A percentile compares a stretch with the other conserved stretches of the same genome.
phyloP scores from a whole-genome alignment of 1,284 basidiomycete species.

The Inonotus hispidus region DNA sequence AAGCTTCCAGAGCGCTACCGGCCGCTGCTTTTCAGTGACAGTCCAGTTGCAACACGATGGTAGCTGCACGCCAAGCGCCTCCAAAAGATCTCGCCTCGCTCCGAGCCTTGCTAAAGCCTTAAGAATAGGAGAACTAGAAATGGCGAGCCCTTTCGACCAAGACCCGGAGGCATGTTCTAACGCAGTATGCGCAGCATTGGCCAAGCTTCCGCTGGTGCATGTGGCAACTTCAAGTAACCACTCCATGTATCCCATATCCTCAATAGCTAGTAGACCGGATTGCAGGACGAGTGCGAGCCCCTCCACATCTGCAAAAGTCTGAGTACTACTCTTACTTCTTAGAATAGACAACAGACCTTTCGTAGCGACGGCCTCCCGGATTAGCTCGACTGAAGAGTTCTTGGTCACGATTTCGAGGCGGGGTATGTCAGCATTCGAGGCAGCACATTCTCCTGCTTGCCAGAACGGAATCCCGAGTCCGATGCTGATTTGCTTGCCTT shows the following conservation, averaged over 20 bases:
- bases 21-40: neutral
- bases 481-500: conserved; percentile 16
- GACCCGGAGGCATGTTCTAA: neutral
- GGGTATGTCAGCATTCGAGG: neutral
- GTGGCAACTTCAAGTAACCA: conserved; percentile 19
- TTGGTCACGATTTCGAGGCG: neutral
- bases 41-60: neutral
- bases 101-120: neutral
- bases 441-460: conserved; percentile 28
- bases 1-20: conserved; percentile 1
- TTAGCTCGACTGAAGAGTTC: neutral
- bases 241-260: neutral
- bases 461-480: conserved; percentile 37
- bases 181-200: neutral
- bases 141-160: neutral
- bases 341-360: neutral
- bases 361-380: neutral
- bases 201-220: neutral
- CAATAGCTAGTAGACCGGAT: neutral
- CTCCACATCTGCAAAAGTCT: neutral
- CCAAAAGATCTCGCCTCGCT: neutral
- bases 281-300: neutral
- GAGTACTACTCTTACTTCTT: neutral
- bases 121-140: neutral
- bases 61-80: neutral